These are phyloP conservation scores for Fraxinus velutina DNA, from an alignment of 305 asterid genomes.

Conservation along the genomic window DNA sequence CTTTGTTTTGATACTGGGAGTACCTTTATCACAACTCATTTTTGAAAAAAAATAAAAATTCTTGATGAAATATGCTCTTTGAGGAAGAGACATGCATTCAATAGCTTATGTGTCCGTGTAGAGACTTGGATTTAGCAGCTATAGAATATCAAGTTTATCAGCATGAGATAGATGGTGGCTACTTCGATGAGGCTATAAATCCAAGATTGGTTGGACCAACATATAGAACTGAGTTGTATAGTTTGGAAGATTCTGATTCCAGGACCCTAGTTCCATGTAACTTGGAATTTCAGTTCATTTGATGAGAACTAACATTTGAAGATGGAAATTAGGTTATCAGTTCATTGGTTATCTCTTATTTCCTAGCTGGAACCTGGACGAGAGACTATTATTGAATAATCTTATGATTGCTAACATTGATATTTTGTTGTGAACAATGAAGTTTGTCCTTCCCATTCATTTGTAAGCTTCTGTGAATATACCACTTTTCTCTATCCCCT, in stretches of 20 bases:
- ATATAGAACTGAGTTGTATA: background rate
- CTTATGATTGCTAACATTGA: background rate
- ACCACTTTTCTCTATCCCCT: background rate
- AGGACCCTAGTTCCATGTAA: background rate
- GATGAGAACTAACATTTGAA: background rate
- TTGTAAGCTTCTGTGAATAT: background rate
- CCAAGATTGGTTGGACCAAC: constrained; percentile 1
- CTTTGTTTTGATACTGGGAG: background rate
- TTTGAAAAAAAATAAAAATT: background rate
- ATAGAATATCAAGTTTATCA: background rate
- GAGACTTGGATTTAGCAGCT: background rate
- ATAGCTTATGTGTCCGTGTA: background rate
- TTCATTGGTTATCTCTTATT: background rate
- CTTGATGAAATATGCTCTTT: background rate
- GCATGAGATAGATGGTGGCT: background rate
- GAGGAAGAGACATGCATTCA: background rate
- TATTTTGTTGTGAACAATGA: background rate
- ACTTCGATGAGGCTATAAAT: background rate
- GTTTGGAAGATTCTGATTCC: background rate
- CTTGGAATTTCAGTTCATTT: background rate
- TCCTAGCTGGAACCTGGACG: background rate
- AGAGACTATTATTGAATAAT: background rate
- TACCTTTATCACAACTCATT: background rate
- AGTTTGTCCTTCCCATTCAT: background rate
- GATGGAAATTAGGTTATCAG: background rate